Evolutionary conservation across 1,284 basidiomycete species (phyloP).

Genomic region (Pyrrhoderma lamaoense): DNA sequence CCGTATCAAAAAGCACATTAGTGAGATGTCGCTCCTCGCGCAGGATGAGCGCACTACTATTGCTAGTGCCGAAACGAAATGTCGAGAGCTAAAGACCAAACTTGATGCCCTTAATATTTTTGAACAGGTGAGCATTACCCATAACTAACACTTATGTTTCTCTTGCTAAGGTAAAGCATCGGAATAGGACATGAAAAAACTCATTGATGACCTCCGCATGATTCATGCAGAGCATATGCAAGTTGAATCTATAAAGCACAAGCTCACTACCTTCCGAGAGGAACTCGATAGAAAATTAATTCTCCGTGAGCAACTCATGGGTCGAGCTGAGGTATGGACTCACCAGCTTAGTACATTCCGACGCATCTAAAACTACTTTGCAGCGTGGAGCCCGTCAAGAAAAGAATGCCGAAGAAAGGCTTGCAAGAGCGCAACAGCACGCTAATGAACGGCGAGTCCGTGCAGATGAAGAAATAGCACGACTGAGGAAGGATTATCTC

Average conservation of each 20-base stretch:
- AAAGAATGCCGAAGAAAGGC: constrained; percentile 20
- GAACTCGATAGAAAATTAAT: constrained; percentile 64
- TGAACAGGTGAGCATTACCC: constrained; percentile 50
- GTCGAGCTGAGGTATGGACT: constrained; percentile 55
- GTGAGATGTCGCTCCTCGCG: constrained; percentile 57
- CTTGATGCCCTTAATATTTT: constrained; percentile 62
- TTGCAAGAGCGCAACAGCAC: constrained; percentile 60
- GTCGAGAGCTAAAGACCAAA: constrained; percentile 69
- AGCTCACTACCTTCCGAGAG: constrained; percentile 55
- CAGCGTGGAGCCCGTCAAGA: constrained; percentile 41
- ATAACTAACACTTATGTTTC: background rate
- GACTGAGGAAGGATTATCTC: constrained; percentile 68
- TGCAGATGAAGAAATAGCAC: constrained; percentile 61
- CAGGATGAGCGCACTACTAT: constrained; percentile 57
- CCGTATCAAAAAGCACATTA: constrained; percentile 72
- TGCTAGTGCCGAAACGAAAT: constrained; percentile 57
- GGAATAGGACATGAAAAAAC: constrained; percentile 55
- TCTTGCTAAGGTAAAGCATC: background rate
- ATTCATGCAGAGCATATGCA: constrained; percentile 63
- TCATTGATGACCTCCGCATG: constrained; percentile 61
- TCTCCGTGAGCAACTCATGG: constrained; percentile 59
- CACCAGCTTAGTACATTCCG: too few species aligned
- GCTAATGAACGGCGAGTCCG: constrained; percentile 66
- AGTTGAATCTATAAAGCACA: constrained; percentile 56
- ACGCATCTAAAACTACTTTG: too few species aligned